A percentile compares a stretch with the other conserved stretches of the same genome.
Conservation (phyloP, 2,329 filamentous ascomycete species). For the Fusarium lateritium region DNA sequence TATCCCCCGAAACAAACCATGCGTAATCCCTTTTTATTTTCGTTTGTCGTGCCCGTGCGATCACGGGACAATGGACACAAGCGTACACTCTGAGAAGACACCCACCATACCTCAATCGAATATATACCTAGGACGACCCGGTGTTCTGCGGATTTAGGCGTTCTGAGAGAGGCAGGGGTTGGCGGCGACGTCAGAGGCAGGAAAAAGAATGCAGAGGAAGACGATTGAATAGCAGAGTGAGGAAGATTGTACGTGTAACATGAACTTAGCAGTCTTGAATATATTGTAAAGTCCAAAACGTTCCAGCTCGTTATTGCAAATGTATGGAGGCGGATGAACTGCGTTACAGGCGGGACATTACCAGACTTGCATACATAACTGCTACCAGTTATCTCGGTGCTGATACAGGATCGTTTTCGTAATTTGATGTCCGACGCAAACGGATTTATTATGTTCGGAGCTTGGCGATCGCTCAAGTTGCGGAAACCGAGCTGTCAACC, state of each 20-base stretch:
- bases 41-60: conserved; percentile 25
- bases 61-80: conserved; percentile 22
- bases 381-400: too few species aligned
- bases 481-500: conserved; percentile 25
- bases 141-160: conserved; percentile 41
- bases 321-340: background rate
- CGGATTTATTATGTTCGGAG: background rate
- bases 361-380: too few species aligned
- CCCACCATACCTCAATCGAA: conserved; percentile 39
- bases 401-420: too few species aligned
- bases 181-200: conserved; percentile 29
- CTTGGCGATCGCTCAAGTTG: conserved; percentile 8
- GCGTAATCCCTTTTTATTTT: conserved; percentile 33
- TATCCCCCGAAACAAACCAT: conserved; percentile 46
- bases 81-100: conserved; percentile 21
- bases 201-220: conserved; percentile 17
- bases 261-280: conserved; percentile 48
- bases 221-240: conserved; percentile 24
- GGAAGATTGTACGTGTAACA: conserved; percentile 49
- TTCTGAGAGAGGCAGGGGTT: conserved; percentile 31
- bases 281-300: conserved; percentile 40
- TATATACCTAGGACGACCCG: conserved; percentile 40
- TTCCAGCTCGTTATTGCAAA: background rate
- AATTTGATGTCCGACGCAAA: too few species aligned
- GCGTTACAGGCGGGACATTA: too few species aligned